Evolutionary conservation across 306 rosid species (phyloP).

Genomic region (Vigna angularis): DNA sequence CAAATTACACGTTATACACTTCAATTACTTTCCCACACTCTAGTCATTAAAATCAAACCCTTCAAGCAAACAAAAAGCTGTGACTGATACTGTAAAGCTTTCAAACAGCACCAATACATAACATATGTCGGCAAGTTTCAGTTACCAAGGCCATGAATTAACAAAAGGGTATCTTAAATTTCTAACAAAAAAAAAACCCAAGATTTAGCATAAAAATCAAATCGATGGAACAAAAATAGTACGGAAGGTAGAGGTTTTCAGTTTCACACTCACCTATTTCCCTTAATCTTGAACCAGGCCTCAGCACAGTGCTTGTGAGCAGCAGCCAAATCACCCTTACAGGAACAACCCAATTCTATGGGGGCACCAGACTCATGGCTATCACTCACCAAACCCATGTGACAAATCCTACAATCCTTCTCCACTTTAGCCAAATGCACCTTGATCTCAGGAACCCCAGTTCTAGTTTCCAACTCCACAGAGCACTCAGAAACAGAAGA

Average conservation of each 20-base stretch:
- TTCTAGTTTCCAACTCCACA: conserved; percentile 63
- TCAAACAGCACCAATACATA: not conserved
- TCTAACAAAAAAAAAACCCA: not conserved
- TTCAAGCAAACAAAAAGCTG: conserved; percentile 12
- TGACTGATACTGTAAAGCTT: not conserved
- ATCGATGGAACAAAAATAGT: conserved; percentile 20
- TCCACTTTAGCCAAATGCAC: conserved; percentile 83
- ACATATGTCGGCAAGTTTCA: conserved; percentile 1
- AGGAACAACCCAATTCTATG: conserved; percentile 92
- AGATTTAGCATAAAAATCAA: conserved; percentile 7
- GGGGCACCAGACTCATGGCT: conserved; percentile 87
- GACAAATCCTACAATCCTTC: conserved; percentile 95
- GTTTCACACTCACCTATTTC: conserved; percentile 74
- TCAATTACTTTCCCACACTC: conserved; percentile 9
- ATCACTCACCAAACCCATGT: conserved; percentile 95
- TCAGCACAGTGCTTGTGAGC: conserved; percentile 96
- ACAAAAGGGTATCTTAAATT: conserved; percentile 31
- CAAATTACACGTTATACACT: conserved; percentile 22
- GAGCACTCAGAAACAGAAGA: conserved; percentile 82
- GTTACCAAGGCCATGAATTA: conserved; percentile 37
- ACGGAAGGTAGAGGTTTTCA: conserved; percentile 31
- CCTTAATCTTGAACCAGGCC: conserved; percentile 96
- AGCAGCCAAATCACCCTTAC: conserved; percentile 91
- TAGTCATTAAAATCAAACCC: conserved; percentile 19
- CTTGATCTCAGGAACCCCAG: conserved; percentile 73